Percentiles rank a stretch among this genome's conserved stretches.
Evolutionary conservation across 768 basidiomycete species (phyloP).

Genomic region (Cyclocybe cylindracea): DNA sequence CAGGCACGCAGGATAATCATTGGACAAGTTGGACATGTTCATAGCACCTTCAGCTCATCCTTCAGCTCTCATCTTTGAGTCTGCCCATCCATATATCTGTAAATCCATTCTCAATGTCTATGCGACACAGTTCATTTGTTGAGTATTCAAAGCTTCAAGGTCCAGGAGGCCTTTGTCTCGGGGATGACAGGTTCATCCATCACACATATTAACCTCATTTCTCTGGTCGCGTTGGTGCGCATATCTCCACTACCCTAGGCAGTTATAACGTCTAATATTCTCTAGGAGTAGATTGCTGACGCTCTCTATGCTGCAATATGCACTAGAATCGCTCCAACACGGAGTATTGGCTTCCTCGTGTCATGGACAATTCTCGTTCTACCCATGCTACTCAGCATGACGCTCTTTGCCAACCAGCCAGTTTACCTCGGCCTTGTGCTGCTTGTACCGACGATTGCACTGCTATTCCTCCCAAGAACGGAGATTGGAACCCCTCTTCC

Average conservation of each 20-base stretch:
- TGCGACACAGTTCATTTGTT: no score
- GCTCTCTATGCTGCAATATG: constrained; percentile 63
- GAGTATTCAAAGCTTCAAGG: no score
- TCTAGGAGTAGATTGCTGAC: constrained; percentile 60
- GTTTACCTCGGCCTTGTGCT: constrained; percentile 50
- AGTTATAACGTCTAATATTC: neutral
- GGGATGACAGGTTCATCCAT: constrained; percentile 72
- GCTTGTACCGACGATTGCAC: constrained; percentile 41
- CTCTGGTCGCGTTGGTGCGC: constrained; percentile 38
- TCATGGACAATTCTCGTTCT: constrained; percentile 70
- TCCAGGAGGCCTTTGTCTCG: constrained; percentile 84
- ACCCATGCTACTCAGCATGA: constrained; percentile 84
- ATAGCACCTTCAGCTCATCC: no score
- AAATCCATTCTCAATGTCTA: no score
- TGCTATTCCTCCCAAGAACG: constrained; percentile 45
- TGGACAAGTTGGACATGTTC: no score
- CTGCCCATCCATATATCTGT: no score
- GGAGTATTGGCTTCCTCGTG: constrained; percentile 35
- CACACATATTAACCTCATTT: constrained; percentile 63
- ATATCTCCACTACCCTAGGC: neutral
- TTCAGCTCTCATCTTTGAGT: no score
- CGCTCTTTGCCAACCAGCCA: constrained; percentile 66
- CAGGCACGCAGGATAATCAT: no score
- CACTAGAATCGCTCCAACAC: constrained; percentile 45
- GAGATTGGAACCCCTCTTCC: constrained; percentile 53